Conservation (phyloP, 1,284 basidiomycete genomes). For the Leccinum griseonigrum region DNA sequence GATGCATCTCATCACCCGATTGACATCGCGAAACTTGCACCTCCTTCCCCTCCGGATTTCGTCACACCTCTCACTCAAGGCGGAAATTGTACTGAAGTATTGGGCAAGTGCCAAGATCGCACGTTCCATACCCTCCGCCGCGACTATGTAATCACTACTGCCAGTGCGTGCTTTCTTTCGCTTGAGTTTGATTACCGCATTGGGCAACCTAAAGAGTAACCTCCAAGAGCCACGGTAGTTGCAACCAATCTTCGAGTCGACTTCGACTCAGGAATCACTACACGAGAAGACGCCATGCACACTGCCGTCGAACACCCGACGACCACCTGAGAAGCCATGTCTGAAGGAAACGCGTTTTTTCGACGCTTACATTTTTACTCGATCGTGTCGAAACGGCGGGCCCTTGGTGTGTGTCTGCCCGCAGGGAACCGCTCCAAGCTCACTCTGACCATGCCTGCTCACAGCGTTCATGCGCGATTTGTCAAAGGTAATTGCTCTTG, state of each 20-base stretch:
- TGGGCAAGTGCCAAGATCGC: slow-evolving; percentile 95
- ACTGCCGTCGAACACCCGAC: slow-evolving; percentile 67
- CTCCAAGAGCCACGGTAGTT: too few relatives aligned
- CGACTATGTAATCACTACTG: background rate
- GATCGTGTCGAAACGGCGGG: slow-evolving; percentile 84
- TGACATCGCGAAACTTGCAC: slow-evolving; percentile 88
- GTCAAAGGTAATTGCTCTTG: slow-evolving; percentile 76
- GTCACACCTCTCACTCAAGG: slow-evolving; percentile 76
- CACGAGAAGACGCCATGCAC: slow-evolving; percentile 23
- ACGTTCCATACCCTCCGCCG: slow-evolving; percentile 26
- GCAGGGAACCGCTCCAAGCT: background rate
- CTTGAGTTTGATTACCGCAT: slow-evolving; percentile 4
- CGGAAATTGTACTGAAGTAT: slow-evolving; percentile 88
- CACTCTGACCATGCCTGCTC: background rate
- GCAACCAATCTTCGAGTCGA: background rate
- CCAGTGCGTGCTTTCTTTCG: too few relatives aligned
- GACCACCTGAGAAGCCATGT: slow-evolving; percentile 76
- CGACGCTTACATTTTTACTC: slow-evolving; percentile 82
- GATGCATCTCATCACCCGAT: slow-evolving; percentile 74
- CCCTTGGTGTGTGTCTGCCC: slow-evolving; percentile 68
- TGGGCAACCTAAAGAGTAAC: background rate
- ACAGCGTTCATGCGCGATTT: slow-evolving; percentile 87
- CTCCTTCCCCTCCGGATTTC: slow-evolving; percentile 92
- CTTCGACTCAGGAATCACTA: background rate
- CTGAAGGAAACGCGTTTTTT: slow-evolving; percentile 77